Base-by-base conservation (phyloP, 371 early-diverging fungal genomes). In the Saksenaea vasiformis region DNA sequence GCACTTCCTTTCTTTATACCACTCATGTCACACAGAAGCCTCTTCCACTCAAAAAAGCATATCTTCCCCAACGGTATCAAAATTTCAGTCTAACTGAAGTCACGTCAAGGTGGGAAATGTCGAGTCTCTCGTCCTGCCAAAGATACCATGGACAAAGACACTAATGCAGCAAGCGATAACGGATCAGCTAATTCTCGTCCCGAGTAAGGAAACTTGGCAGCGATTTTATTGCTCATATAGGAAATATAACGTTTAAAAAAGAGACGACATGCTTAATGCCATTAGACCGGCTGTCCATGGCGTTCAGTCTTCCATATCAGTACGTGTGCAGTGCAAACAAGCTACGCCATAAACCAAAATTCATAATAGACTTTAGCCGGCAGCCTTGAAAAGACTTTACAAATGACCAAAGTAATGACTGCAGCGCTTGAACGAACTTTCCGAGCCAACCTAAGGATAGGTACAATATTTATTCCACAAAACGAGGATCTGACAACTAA, bases 401-500 rank as follows among this genome's bases (percentile, higher is more conserved):
- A 65, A 56, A 71, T 73, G 64, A 67, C 28, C 4, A 61, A 66
- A 41, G 38, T 53, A 7, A 73, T 74, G 66, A 61, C 47, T 38
- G 51, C 68, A 10, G 38, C 66, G 13, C 39, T 73, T 19, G 72
- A 74, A n/a, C 67, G 68, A 31, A 64, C 66, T 10, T 64, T 69
- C 35, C 47, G 59, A 43, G 34, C 72, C 13, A 73, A 73, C 37
- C 8, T 71, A 2, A 60, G 60, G 26, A 61, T 77, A 55, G 58
- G 77, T 69, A 61, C 31, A 19, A n/a, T 37, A 1, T 26, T 58
- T 2, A 5, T 22, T 10, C n/a, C 5, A 57, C 8, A 5, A 41
- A 41, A 41, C 14, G 14, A 41, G 3, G 1, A 10, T 47, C 22
- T 47, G 7, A 8, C 17, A 14, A 8, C 17, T 9, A 41, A 60